Percentiles rank a stretch among this genome's conserved stretches.
Conservation (phyloP, 2,329 filamentous ascomycete species). For the Septoria linicola region DNA sequence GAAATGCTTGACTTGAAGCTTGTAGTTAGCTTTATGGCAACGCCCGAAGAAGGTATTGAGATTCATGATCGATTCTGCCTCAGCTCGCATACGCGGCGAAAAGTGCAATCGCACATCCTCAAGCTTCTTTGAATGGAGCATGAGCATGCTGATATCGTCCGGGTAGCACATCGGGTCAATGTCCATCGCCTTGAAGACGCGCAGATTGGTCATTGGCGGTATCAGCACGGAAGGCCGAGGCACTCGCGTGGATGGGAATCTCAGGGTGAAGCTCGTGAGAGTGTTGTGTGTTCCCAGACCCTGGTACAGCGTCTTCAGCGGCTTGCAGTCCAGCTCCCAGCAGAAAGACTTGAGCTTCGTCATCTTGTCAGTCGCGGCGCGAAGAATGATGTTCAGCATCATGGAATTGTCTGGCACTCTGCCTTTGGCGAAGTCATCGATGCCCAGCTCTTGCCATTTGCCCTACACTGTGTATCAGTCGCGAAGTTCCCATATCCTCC, state of each 20-base stretch:
- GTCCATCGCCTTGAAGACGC: conserved; percentile 55
- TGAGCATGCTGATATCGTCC: conserved; percentile 59
- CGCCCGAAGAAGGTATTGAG: conserved; percentile 58
- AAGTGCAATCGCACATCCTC: conserved; percentile 59
- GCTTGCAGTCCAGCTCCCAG: conserved; percentile 63
- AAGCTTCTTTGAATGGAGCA: conserved; percentile 55
- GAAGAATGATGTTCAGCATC: conserved; percentile 61
- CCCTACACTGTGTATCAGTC: conserved; percentile 38
- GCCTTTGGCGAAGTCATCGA: conserved; percentile 59
- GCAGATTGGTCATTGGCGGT: conserved; percentile 57
- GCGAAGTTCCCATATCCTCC: not conserved
- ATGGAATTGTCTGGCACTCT: conserved; percentile 63
- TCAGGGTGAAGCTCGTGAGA: conserved; percentile 55
- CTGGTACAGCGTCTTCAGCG: conserved; percentile 58
- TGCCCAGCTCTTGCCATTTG: conserved; percentile 57
- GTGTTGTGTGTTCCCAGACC: conserved; percentile 52
- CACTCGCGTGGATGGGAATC: conserved; percentile 56
- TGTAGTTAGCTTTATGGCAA: conserved; percentile 49
- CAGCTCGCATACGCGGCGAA: conserved; percentile 60
- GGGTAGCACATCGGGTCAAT: conserved; percentile 65
- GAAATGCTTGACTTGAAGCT: conserved; percentile 51
- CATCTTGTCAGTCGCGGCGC: conserved; percentile 61
- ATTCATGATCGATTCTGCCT: conserved; percentile 57
- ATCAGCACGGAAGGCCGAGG: conserved; percentile 58
- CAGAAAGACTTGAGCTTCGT: conserved; percentile 55